Conservation (phyloP, 2,329 filamentous ascomycete genomes). For the Verticillium klebahnii region DNA sequence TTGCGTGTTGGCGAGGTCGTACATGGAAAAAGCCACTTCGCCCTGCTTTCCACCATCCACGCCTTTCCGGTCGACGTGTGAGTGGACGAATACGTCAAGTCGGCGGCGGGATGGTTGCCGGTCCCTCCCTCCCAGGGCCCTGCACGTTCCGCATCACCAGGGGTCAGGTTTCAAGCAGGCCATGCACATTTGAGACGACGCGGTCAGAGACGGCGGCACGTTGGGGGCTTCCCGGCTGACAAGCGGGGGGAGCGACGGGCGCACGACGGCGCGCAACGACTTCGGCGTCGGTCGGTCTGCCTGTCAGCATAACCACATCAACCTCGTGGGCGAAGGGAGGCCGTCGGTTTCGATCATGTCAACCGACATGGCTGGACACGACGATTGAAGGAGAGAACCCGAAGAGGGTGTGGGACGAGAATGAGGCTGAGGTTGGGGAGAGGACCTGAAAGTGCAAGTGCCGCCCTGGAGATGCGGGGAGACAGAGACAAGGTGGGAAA, state of each 20-base stretch:
- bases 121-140: neutral
- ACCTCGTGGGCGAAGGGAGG: neutral
- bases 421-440: neutral
- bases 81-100: neutral
- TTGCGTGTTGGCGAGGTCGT: slow-evolving; percentile 8
- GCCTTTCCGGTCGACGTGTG: neutral
- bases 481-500: neutral
- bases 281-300: neutral
- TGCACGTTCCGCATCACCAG: neutral
- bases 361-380: neutral
- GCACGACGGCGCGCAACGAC: neutral
- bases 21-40: slow-evolving; percentile 6
- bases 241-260: neutral
- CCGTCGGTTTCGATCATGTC: neutral
- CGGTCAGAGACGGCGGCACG: neutral
- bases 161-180: neutral
- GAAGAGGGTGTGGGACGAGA: neutral
- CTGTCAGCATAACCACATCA: neutral
- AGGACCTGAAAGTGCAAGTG: neutral
- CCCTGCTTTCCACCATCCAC: slow-evolving; percentile 7
- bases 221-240: neutral
- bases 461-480: neutral
- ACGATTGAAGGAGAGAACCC: neutral
- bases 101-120: neutral
- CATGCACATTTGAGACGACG: neutral